Evolutionary conservation across 371 early-diverging fungal genomes (phyloP), one percentile per base, ranked within the genome.

Genomic region (Mucor sp.): DNA sequence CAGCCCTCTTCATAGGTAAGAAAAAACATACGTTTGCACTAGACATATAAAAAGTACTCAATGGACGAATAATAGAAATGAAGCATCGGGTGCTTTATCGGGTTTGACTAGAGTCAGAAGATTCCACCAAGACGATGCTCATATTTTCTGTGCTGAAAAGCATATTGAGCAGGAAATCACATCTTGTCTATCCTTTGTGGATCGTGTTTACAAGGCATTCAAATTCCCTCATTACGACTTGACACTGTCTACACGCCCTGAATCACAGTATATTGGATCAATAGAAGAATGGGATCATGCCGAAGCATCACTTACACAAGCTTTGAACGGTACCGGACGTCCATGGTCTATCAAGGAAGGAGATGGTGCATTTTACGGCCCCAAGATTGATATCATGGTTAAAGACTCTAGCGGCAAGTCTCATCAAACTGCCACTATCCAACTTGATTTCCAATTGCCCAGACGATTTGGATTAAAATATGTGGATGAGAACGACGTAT

Each of bases 291-390:
- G 99, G 99, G 85, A 97, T 70, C 79, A 75, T 30, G 99, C 99
- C 25, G 99, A 99, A 78, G 83, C 81, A 68, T 81, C 87, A 58
- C 82, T 99, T 25, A 89, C 84, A 27, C 78, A 89, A 21, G 95
- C 98, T 3, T 79, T 97, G 74, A 82, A 92, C 73, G 85, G 88
- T 53, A 91, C 89, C 57, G 93, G 93, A 30, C 74, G 89, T 48
- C 73, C 84, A 9, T 99, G 98, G 97, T 86, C 87, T 47, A 60
- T 99, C 53, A 99, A 99, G 71, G 93, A 92, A 43, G 99, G 99
- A 7, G 99, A 99, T 82, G 99, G 99, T 33, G 99, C 99, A 6
- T 99, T 99, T 82, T 99, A 99, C 83, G 99, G 99, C 0, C 99
- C 99, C 65, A 99, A 99, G 86, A 99, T 99, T 74, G 99, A 99